These are phyloP conservation scores for Hyaloscypha variabilis DNA, from an alignment of 495 filamentous ascomycete species.

Conservation along the genomic window DNA sequence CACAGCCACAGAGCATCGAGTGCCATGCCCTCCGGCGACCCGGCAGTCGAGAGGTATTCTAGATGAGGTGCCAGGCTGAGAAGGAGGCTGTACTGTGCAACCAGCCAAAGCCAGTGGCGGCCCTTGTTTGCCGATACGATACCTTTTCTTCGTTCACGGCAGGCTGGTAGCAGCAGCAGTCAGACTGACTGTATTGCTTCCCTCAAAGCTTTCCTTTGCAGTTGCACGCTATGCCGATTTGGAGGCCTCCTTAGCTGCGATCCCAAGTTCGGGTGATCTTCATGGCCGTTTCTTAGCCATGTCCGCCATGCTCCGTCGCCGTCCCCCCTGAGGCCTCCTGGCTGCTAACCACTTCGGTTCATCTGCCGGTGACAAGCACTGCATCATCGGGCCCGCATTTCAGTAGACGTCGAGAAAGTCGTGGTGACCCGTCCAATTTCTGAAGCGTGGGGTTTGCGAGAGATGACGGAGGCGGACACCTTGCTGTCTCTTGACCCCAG, in stretches of 20 bases:
- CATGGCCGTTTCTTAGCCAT: conserved; percentile 11
- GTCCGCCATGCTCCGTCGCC: background rate
- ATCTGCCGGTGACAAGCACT: background rate
- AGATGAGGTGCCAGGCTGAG: background rate
- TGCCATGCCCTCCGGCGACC: background rate
- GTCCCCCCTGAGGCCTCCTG: background rate
- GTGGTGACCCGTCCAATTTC: background rate
- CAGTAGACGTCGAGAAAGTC: background rate
- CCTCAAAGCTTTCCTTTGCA: no score
- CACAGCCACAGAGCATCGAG: background rate
- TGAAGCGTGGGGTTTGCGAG: background rate
- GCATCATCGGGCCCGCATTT: background rate
- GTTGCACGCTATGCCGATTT: background rate
- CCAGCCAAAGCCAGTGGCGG: background rate
- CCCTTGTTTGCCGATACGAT: background rate
- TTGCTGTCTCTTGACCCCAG: background rate
- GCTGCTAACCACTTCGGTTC: background rate
- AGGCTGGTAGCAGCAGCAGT: background rate
- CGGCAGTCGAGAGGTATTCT: background rate
- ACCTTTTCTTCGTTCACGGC: background rate
- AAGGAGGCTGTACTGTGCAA: background rate
- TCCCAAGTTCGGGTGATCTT: conserved; percentile 10
- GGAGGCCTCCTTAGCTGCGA: background rate
- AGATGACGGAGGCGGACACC: background rate
- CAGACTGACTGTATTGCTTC: background rate